Evolutionary conservation across 129 eudicot genomes (phyloP), one percentile per base, ranked within the genome.

Genomic region (Kitagawia praeruptora): DNA sequence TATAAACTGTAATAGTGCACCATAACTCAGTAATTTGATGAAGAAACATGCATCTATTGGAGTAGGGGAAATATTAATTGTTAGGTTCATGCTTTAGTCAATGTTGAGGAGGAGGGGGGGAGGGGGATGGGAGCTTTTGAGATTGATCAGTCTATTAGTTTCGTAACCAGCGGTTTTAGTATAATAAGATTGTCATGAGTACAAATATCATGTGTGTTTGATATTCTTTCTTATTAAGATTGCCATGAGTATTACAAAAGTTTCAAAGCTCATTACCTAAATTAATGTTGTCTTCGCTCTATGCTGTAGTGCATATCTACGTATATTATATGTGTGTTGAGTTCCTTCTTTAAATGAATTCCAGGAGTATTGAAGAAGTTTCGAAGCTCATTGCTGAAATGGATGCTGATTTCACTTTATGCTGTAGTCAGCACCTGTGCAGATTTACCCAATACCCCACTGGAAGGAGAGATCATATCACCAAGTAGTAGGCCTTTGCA

Each of bases 351-450:
- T 77, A 64, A 49, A 19, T 28, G 66, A 80, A n/a, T 86, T 85
- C 82, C 92, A 93, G 96, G 96, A 74, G 73, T 79, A 71, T 63
- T 79, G 48, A 72, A 75, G 77, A 86, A 72, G 77, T 70, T 69
- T 75, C 76, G 47, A 28, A 75, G 80, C 81, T 80, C 42, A 45
- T 40, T 86, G 77, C 78, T 88, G 78, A 89, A 80, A 70, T 85
- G 78, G 81, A 82, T 91, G 71, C 74, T 93, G 63, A 76, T 89
- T 75, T 80, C 86, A 21, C 87, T 80, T 77, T 64, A 56, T 61
- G 48, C 85, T 61, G 51, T 81, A 82, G 76, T 75, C 80, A 12
- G 79, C 44, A 76, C 54, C 70, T 58, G 78, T 79, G 98, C 93
- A 49, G 80, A 81, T 77, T 45, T 87, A 69, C 76, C 76, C 12